Evolutionary conservation across 2,329 filamentous ascomycete species (phyloP), one percentile per base, ranked within the genome.

Genomic region (Apiospora phragmitis): DNA sequence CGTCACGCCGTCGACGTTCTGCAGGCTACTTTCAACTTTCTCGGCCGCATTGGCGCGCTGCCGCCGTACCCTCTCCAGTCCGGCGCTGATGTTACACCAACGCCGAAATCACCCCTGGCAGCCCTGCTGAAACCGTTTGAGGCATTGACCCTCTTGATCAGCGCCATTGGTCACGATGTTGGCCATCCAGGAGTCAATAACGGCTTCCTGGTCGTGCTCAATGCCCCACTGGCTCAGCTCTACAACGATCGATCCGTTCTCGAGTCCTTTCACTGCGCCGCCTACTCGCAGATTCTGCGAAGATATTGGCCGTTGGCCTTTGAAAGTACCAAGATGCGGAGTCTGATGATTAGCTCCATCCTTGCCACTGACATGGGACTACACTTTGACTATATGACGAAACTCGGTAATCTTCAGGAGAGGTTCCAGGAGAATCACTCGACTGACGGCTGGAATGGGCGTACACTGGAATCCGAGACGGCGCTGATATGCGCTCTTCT

Each of bases 121-220:
- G 85, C 87, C 62, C 85, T 98, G 32, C 85, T 99, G n/a, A 88
- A 89, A 67, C 94, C 95, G 0, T 94, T 97, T 74, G 95, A 98
- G 80, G 93, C 93, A 6, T 86, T 99, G 69, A 95, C 94, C 0
- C 87, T 99, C 3, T 87, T 99, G 65, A 92, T 98, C 74, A 95
- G 95, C 11, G 96, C 96, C n/a, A 97, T 99, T 77, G 96, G 96
- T 55, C 96, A 99, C 76, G 96, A 99, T 79, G 96, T 98, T 49
- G 96, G 96, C 29, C 96, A 99, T 79, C 96, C 96, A 0, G 96
- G 96, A 70, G 96, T 99, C 77, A 99, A 98, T 84, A 99, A 99
- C 79, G 94, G 95, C 41, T 99, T 99, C 79, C 86, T 99, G 6
- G 91, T 97, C 24, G 94, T 93, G 42, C 88, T 98, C 42, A 97